phyloP scores from a whole-genome alignment of 2,329 filamentous ascomycete genomes.

The Lecanicillium sp. region DNA sequence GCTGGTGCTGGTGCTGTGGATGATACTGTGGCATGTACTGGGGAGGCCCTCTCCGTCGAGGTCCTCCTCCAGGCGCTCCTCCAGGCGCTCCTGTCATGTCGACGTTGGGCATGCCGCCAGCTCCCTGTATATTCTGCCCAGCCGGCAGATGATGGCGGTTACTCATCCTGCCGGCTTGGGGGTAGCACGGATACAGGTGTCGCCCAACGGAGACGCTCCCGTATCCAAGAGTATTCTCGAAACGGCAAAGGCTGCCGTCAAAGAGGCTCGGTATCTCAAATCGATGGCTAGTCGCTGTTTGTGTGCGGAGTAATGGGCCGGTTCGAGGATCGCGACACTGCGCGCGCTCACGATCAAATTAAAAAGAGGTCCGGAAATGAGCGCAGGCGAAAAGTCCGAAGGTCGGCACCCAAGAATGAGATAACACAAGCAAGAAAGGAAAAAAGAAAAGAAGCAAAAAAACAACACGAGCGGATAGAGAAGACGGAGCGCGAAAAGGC shows the following conservation, averaged over 20 bases:
- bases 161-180: constrained; percentile 71
- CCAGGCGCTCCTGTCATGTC: constrained; percentile 20
- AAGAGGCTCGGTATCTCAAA: too few relatives aligned
- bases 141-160: constrained; percentile 70
- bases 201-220: constrained; percentile 7
- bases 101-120: constrained; percentile 23
- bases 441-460: neutral
- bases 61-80: constrained; percentile 26
- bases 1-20: constrained; percentile 23
- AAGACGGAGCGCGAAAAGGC: neutral
- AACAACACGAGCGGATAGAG: neutral
- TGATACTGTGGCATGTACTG: constrained; percentile 30
- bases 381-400: neutral
- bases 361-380: too few relatives aligned
- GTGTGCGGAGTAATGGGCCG: too few relatives aligned
- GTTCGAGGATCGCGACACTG: too few relatives aligned
- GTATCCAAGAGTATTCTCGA: constrained; percentile 3
- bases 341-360: too few relatives aligned
- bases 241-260: neutral
- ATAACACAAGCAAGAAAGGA: neutral
- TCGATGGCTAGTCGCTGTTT: too few relatives aligned
- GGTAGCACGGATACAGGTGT: constrained; percentile 16
- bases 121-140: constrained; percentile 55
- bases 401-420: neutral
- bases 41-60: constrained; percentile 27